Conservation (phyloP, 1,284 basidiomycete genomes). For the Marasmius oreades region DNA sequence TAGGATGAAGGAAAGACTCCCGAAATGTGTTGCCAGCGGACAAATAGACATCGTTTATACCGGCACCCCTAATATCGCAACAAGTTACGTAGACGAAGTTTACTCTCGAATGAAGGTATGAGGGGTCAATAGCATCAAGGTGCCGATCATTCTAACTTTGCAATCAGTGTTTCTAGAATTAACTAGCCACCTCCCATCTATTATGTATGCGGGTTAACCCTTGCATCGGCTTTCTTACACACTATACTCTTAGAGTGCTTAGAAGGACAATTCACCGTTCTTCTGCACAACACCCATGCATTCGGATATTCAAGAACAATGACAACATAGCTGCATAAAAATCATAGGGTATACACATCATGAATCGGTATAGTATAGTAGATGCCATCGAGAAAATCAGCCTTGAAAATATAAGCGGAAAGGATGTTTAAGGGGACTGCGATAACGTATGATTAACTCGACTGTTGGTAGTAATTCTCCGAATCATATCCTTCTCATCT, state of each 20-base stretch:
- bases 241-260: too few relatives aligned
- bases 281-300: too few relatives aligned
- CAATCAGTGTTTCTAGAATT: too few relatives aligned
- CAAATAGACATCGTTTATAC: background rate
- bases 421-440: background rate
- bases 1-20: constrained; percentile 1
- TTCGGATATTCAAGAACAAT: background rate
- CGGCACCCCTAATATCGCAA: background rate
- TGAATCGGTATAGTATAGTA: background rate
- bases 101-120: constrained; percentile 9
- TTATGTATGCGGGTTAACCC: too few relatives aligned
- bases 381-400: background rate
- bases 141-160: background rate
- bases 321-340: background rate
- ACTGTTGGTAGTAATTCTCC: constrained; percentile 50
- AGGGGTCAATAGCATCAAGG: background rate
- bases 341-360: background rate
- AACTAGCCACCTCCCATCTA: too few relatives aligned
- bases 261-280: too few relatives aligned
- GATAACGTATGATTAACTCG: background rate
- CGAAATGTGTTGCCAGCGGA: background rate
- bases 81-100: constrained; percentile 6
- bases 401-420: background rate
- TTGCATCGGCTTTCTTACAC: too few relatives aligned
- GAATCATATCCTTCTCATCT: constrained; percentile 68